Base-by-base conservation (phyloP, 2,329 filamentous ascomycete genomes). In the Aspergillus neoniger region DNA sequence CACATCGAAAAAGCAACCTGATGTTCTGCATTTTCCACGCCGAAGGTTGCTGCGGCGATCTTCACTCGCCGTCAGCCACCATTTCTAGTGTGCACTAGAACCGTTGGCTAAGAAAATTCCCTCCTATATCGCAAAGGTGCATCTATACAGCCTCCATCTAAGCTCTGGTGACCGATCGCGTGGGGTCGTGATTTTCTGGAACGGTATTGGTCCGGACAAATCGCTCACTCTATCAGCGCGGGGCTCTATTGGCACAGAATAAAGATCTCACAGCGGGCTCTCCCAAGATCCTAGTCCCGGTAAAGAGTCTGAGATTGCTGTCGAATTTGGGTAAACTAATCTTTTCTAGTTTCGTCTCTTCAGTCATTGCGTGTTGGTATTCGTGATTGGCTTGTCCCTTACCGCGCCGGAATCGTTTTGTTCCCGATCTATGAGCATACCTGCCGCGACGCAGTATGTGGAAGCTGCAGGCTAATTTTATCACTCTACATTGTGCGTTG, bases 401-500 rank as follows among this genome's bases (percentile, higher is more conserved):
- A 52, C 41, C 19, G 14, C 25, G 30, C 15, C 10, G 43, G n/a
- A 14, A 28, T 17, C 51, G 5, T 49, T 10, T 44, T 7, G 19
- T 44, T 19, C 5, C 19, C 41, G 10, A 21, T 44, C 41, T 44
- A 23, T 44, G 19, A 44, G 19, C 19, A 21, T 21, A 21, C 41
- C 41, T 44, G 41, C 17, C 9, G 44, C 43, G 28, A 17, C 21
- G 23, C 49, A 58, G 36, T 19, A 70, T 70, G 68, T 69, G 69
- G 67, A 67, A 63, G 59, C 63, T 63, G 30, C 61, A 60, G 10
- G 48, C 70, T 32, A 70, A 72, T 57, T 73, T 73, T 49, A 67
- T 74, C 51, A 63, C 66, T 21, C 53, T 74, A 60, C 71, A 74
- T 65, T 73, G 70, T 73, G 59, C 50, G 70, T 44, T 44, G 41